A percentile compares a stretch with the other conserved stretches of the same genome.
Conservation (phyloP, 495 filamentous ascomycete genomes). For the Tuber indicum region DNA sequence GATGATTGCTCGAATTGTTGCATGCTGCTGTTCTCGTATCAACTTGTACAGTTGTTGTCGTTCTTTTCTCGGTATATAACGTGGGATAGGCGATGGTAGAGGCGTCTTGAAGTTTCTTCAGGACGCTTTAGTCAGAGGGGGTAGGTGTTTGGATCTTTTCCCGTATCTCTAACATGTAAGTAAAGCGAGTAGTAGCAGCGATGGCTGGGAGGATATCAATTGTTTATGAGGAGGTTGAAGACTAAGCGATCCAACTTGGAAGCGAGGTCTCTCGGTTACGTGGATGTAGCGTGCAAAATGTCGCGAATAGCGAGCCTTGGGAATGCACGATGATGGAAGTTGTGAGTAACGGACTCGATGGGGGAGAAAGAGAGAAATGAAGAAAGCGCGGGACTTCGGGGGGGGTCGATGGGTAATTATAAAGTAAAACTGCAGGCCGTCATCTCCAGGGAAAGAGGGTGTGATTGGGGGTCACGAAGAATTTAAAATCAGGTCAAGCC, state of each 20-base stretch:
- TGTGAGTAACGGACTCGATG: slow-evolving; percentile 25
- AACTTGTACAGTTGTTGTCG: background rate
- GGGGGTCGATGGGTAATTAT: slow-evolving; percentile 27
- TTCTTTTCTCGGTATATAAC: background rate
- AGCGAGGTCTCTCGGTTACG: slow-evolving; percentile 26
- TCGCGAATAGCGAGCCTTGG: slow-evolving; percentile 34
- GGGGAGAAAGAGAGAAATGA: slow-evolving; percentile 10
- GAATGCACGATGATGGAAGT: slow-evolving; percentile 40
- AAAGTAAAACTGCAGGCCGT: background rate
- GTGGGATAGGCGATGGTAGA: slow-evolving; percentile 9
- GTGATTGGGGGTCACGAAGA: background rate
- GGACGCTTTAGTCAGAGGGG: slow-evolving; percentile 25
- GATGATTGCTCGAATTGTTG: slow-evolving; percentile 38
- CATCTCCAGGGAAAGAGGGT: too few species aligned
- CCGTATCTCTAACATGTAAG: slow-evolving; percentile 42
- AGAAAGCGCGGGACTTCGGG: slow-evolving; percentile 17
- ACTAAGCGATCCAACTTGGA: slow-evolving; percentile 3
- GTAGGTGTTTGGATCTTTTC: slow-evolving; percentile 20
- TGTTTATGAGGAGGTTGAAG: background rate
- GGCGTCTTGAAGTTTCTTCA: slow-evolving; percentile 27
- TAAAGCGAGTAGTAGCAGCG: slow-evolving; percentile 10
- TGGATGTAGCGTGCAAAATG: slow-evolving; percentile 25
- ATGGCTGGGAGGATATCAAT: background rate
- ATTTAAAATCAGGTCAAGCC: background rate
- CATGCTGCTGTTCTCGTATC: slow-evolving; percentile 29